Conservation (phyloP, 257 asterid species). For the Striga asiatica region DNA sequence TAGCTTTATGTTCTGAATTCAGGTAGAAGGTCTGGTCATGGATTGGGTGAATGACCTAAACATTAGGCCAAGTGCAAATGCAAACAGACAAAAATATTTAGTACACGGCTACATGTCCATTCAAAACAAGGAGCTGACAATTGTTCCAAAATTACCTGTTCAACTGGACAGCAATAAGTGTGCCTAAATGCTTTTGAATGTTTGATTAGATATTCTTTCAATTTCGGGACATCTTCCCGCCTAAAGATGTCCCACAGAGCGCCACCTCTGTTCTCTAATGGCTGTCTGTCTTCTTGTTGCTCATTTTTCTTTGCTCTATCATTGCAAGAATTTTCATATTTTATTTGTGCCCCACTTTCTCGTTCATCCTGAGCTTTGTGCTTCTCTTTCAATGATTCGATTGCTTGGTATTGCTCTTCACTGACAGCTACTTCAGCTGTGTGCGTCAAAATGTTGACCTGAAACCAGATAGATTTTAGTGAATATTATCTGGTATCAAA, state of each 20-base stretch:
- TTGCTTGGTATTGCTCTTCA: conserved; percentile 49
- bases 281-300: conserved; percentile 14
- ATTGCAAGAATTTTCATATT: not conserved
- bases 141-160: conserved; percentile 33
- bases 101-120: not conserved
- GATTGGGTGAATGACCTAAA: conserved; percentile 80
- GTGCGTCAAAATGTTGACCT: conserved; percentile 92
- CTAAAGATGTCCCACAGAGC: conserved; percentile 95
- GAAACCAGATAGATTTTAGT: conserved; percentile 14
- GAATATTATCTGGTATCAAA: not conserved
- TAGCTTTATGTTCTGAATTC: conserved; percentile 55
- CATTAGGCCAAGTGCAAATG: no score
- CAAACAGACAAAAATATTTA: not conserved
- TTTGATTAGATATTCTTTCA: conserved; percentile 56
- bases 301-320: not conserved
- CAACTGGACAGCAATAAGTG: conserved; percentile 71
- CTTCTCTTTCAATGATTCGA: conserved; percentile 44
- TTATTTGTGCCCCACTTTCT: conserved; percentile 26
- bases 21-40: conserved; percentile 88
- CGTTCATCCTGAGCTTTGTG: conserved; percentile 65
- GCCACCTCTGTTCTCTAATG: conserved; percentile 33
- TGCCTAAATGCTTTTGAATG: conserved; percentile 75
- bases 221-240: conserved; percentile 78
- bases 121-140: no score
- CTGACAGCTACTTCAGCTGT: conserved; percentile 49